Conservation (phyloP, 2,329 filamentous ascomycete genomes). For the Leptographium wingfieldii region DNA sequence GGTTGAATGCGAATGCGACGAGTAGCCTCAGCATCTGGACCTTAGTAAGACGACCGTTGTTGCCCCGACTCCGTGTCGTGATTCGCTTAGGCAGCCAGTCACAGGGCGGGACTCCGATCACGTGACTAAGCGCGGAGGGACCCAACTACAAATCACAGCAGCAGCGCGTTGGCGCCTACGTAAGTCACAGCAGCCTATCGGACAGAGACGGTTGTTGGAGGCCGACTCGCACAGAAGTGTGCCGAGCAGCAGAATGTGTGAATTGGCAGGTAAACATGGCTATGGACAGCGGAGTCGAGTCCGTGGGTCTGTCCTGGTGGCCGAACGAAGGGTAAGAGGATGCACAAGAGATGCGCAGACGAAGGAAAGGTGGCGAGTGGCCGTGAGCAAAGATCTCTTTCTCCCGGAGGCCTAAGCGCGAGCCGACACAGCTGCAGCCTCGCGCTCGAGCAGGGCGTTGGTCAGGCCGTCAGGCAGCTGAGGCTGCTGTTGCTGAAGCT, state of each 20-base stretch:
- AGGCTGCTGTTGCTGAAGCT: conserved; percentile 28
- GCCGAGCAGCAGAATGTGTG: background rate
- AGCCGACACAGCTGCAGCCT: conserved; percentile 17
- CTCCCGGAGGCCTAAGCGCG: background rate
- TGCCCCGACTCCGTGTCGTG: background rate
- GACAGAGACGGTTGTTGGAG: background rate
- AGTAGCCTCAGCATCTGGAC: background rate
- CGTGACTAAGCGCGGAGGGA: background rate
- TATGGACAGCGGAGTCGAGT: background rate
- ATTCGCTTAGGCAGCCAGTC: background rate
- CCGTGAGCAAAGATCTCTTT: background rate
- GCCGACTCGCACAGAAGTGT: background rate
- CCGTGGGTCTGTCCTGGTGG: background rate
- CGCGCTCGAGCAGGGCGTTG: conserved; percentile 46
- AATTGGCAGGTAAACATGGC: background rate
- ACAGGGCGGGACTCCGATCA: background rate
- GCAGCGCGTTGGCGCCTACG: background rate
- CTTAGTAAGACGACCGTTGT: background rate
- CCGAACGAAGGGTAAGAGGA: background rate
- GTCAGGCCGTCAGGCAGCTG: conserved; percentile 31
- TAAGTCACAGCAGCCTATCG: background rate
- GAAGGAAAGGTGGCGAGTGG: background rate
- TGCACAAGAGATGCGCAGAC: background rate
- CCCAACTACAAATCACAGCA: background rate
- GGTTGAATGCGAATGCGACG: background rate